These are phyloP conservation scores for Glomus cerebriforme DNA, from an alignment of 192 early-diverging fungal genomes.

Conservation along the genomic window DNA sequence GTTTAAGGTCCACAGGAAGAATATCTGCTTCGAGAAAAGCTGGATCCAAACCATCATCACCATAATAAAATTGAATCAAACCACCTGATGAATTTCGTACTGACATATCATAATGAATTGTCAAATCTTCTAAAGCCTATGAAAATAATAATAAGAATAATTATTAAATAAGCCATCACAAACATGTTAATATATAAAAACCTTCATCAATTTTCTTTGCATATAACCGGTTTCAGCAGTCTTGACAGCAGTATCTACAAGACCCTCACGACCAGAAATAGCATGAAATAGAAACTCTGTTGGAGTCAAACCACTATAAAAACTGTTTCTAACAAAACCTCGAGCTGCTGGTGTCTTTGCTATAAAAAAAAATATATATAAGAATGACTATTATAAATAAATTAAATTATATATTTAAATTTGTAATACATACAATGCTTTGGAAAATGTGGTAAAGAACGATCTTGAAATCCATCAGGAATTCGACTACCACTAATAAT, in stretches of 20 bases:
- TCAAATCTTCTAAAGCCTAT: slow-evolving; percentile 92
- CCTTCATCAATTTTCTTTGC: slow-evolving; percentile 95
- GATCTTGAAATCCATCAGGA: slow-evolving; percentile 95
- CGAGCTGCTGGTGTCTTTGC: slow-evolving; percentile 90
- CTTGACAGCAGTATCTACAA: slow-evolving; percentile 99
- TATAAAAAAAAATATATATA: slow-evolving; percentile 37
- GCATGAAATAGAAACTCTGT: slow-evolving; percentile 99
- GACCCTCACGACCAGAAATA: slow-evolving; percentile 98
- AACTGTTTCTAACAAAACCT: slow-evolving; percentile 97
- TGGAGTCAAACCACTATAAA: slow-evolving; percentile 93
- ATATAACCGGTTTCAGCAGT: slow-evolving; percentile 99
- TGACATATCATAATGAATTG: slow-evolving; percentile 92
- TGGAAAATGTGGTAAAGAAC: slow-evolving; percentile 94
- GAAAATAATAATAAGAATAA: slow-evolving; percentile 15
- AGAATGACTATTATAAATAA: slow-evolving; percentile 1
- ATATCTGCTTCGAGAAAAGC: slow-evolving; percentile 88
- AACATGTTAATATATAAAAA: slow-evolving; percentile 12
- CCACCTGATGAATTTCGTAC: slow-evolving; percentile 91
- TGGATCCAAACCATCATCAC: slow-evolving; percentile 96
- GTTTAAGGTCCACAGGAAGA: slow-evolving; percentile 84
- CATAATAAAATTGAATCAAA: slow-evolving; percentile 94
- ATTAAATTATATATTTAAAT: slow-evolving; percentile 6
- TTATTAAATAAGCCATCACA: not conserved
- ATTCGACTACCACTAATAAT: slow-evolving; percentile 97
- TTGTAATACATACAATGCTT: slow-evolving; percentile 67